Evolutionary conservation across 495 filamentous ascomycete genomes (phyloP).

Genomic region (Penicillium roqueforti): DNA sequence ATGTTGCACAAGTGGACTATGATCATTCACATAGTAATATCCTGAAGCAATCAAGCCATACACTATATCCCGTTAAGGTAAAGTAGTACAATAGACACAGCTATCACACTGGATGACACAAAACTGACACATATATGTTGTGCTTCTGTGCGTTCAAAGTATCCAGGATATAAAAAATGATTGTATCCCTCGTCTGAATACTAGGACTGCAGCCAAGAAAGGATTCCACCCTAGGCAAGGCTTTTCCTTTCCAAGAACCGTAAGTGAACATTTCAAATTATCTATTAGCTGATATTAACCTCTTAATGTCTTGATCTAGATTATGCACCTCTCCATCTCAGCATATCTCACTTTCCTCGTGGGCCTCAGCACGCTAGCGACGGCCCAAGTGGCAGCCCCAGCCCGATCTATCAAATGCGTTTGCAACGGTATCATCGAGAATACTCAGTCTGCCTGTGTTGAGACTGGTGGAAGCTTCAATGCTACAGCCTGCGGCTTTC

Average conservation of each 20-base stretch:
- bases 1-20: background rate
- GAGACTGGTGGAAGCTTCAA: constrained; percentile 3
- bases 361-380: background rate
- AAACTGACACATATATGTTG: background rate
- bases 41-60: background rate
- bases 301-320: background rate
- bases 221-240: background rate
- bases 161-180: background rate
- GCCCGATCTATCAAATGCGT: constrained; percentile 1
- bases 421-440: background rate
- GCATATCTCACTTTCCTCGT: background rate
- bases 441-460: background rate
- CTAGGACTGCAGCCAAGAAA: background rate
- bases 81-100: background rate
- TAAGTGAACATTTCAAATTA: background rate
- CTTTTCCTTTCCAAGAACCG: background rate
- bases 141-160: background rate
- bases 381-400: background rate
- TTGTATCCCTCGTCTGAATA: no score
- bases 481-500: constrained; percentile 15
- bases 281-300: background rate
- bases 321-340: background rate
- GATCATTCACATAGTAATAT: background rate
- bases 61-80: background rate
- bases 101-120: background rate